Percentiles rank a stretch among this genome's conserved stretches.
These are phyloP conservation scores for Aureobasidium pullulans DNA, from an alignment of 2,329 filamentous ascomycete species.

Conservation along the genomic window DNA sequence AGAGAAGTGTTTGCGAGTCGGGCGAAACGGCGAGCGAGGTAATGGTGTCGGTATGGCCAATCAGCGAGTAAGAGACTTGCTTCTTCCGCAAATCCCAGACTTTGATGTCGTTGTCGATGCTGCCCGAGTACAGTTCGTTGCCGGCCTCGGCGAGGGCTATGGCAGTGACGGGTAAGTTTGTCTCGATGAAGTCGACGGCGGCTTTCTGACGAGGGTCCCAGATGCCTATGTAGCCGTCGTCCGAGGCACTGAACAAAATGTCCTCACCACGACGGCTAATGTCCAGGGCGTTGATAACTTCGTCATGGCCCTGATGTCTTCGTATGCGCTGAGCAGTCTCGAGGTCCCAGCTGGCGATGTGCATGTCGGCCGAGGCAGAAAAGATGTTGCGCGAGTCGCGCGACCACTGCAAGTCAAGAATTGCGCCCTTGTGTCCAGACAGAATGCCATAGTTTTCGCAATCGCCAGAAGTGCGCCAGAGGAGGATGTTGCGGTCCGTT, in stretches of 20 bases:
- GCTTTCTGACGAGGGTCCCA: slow-evolving; percentile 93
- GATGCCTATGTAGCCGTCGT: slow-evolving; percentile 88
- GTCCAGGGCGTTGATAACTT: slow-evolving; percentile 89
- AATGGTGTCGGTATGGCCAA: slow-evolving; percentile 85
- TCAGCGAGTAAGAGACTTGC: slow-evolving; percentile 75
- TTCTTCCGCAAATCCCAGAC: slow-evolving; percentile 97
- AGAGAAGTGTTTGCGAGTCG: slow-evolving; percentile 82
- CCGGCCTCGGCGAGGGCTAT: slow-evolving; percentile 88
- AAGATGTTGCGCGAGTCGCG: slow-evolving; percentile 86
- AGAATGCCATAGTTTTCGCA: slow-evolving; percentile 92
- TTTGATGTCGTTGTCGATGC: slow-evolving; percentile 95
- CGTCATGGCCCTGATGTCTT: slow-evolving; percentile 85
- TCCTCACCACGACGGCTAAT: slow-evolving; percentile 86
- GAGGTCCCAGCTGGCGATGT: slow-evolving; percentile 89
- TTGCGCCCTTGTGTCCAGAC: slow-evolving; percentile 80
- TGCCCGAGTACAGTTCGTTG: slow-evolving; percentile 88
- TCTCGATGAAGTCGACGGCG: slow-evolving; percentile 80
- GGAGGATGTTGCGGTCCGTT: slow-evolving; percentile 86
- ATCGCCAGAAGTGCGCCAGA: slow-evolving; percentile 87
- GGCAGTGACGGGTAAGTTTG: slow-evolving; percentile 85
- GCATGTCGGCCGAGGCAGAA: slow-evolving; percentile 88
- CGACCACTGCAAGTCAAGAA: slow-evolving; percentile 93
- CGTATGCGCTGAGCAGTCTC: slow-evolving; percentile 89
- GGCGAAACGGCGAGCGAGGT: slow-evolving; percentile 88
- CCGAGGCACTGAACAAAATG: slow-evolving; percentile 79